Evolutionary conservation across 2,329 filamentous ascomycete genomes (phyloP), one percentile per base, ranked within the genome.

Genomic region (Atkinsonella texensis): DNA sequence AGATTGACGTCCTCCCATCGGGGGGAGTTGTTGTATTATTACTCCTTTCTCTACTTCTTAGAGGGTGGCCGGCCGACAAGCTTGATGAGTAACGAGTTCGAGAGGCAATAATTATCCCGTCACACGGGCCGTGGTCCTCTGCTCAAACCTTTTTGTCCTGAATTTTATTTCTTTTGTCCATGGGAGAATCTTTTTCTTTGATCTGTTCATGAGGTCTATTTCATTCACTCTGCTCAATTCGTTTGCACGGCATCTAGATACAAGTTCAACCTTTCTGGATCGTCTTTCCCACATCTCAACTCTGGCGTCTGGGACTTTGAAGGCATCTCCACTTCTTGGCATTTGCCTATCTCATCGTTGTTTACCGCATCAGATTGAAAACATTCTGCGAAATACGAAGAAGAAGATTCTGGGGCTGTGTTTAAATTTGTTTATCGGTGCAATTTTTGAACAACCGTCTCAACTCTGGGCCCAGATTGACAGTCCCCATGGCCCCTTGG

Each of bases 1-100:
- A 76, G 70, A 76, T 75, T 76, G 74, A 68, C 68, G 57, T 59
- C 61, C 66, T 56, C 42, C 55, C 62, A 69, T 68, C 68, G 69
- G 72, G 72, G 72, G 7, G 71, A 71, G 71, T 60, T 68, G 59
- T 61, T 52, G 45, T 51, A 57, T 60, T 50, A 57, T 60, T 57
- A 62, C 65, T 62, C 60, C 46, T 57, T 60, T 65, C 70, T 74
- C 71, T 72, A 69, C 72, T 75, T 74, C 72, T 74, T 57, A 61
- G 61, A 67, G 74, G 70, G 71, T 74, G 54, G 49, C 53, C 75
- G 72, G 72, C 70, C 68, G 68, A 70, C 66, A 68, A 53, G 60
- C 64, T 58, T 68, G 68, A 70, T 69, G 68, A 68, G 63, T 62
- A 65, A 60, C 56, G 66, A 67, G 66, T 66, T 66, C 7, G 68